A percentile compares a stretch with the other conserved stretches of the same genome.
Evolutionary conservation across 768 basidiomycete species (phyloP).

Genomic region (Rhodotorula sphaerocarpa): DNA sequence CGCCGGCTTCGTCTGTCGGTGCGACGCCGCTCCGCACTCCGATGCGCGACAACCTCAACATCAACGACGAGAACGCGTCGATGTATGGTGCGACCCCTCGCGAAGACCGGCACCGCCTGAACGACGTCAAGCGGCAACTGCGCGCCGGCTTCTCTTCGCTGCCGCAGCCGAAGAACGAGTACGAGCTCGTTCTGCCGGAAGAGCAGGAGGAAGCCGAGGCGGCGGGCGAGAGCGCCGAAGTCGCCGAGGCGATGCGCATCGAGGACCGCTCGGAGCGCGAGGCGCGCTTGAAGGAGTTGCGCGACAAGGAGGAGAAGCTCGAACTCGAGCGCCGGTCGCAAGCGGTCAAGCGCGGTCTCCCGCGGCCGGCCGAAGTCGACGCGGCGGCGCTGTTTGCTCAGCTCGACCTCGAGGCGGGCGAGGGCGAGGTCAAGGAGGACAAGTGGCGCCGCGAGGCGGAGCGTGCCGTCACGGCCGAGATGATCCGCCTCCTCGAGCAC

Average conservation of each 20-base stretch:
- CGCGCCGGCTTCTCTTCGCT: constrained; percentile 65
- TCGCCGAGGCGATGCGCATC: constrained; percentile 48
- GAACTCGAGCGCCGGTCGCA: constrained; percentile 73
- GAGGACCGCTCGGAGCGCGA: constrained; percentile 94
- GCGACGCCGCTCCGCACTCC: constrained; percentile 90
- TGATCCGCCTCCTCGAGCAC: constrained; percentile 70
- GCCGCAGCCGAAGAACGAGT: constrained; percentile 93
- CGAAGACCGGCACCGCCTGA: constrained; percentile 57
- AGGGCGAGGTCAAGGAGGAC: constrained; percentile 42
- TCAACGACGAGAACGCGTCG: constrained; percentile 60
- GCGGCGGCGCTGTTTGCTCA: constrained; percentile 56
- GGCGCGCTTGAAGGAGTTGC: constrained; percentile 56
- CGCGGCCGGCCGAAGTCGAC: constrained; percentile 77
- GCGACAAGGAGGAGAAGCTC: constrained; percentile 69
- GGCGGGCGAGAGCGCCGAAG: constrained; percentile 30
- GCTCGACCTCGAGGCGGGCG: constrained; percentile 49
- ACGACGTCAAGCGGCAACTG: constrained; percentile 65
- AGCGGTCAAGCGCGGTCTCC: constrained; percentile 70
- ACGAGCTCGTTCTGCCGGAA: constrained; percentile 85
- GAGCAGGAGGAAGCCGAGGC: constrained; percentile 51
- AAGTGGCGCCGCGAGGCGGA: constrained; percentile 51
- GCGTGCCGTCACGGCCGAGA: constrained; percentile 64
- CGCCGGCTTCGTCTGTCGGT: constrained; percentile 48
- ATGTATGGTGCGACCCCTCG: constrained; percentile 62
- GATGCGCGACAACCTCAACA: constrained; percentile 77